Percentiles rank a stretch among this genome's conserved stretches.
Evolutionary conservation across 805 yeast species (phyloP).

Genomic region (Saturnispora saitoi): DNA sequence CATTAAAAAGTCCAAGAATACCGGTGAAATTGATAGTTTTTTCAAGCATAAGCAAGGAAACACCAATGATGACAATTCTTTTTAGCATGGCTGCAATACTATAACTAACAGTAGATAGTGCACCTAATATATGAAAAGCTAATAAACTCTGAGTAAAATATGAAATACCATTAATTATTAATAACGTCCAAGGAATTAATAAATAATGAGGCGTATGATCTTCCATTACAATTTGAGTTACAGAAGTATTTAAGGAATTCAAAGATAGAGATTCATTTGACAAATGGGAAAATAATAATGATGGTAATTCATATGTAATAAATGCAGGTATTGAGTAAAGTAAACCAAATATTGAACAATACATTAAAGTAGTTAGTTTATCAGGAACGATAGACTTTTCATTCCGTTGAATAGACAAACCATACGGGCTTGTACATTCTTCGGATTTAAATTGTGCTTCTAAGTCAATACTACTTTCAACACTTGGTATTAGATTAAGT

Average conservation of each 20-base stretch:
- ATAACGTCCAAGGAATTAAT: conserved; percentile 36
- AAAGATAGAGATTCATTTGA: conserved; percentile 7
- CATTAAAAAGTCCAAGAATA: conserved; percentile 39
- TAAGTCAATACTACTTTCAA: conserved; percentile 8
- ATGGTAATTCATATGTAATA: conserved; percentile 49
- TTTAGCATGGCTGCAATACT: conserved; percentile 84
- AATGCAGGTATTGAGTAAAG: conserved; percentile 68
- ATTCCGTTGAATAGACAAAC: conserved; percentile 2
- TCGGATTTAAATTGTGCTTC: conserved; percentile 7
- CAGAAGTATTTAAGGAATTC: neutral
- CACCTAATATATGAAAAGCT: conserved; percentile 73
- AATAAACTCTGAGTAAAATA: conserved; percentile 76
- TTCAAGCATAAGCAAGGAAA: conserved; percentile 62
- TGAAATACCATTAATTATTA: conserved; percentile 60
- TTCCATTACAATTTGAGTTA: neutral
- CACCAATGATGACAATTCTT: conserved; percentile 74
- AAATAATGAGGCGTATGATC: conserved; percentile 18
- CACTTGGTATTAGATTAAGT: conserved; percentile 2
- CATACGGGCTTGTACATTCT: neutral
- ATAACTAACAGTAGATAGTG: conserved; percentile 76
- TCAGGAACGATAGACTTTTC: conserved; percentile 40
- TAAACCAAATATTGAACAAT: conserved; percentile 70
- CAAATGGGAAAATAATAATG: conserved; percentile 11
- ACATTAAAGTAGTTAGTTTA: conserved; percentile 70
- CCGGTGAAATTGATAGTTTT: conserved; percentile 40